Conservation (phyloP, 495 filamentous ascomycete genomes). For the Monascus purpureus region DNA sequence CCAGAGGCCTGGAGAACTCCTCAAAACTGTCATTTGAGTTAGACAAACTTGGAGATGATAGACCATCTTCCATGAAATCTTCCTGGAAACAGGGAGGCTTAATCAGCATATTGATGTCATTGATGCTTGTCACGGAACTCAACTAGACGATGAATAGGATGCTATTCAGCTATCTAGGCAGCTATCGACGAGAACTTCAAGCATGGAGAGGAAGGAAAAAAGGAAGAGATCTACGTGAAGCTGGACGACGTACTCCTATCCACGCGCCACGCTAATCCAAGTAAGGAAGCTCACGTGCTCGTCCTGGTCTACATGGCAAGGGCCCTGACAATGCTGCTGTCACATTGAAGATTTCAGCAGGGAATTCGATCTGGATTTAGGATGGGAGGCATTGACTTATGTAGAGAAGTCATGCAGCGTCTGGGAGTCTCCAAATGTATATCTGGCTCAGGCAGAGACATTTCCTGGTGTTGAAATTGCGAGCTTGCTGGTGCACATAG, state of each 20-base stretch:
- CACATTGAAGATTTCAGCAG: conserved; percentile 2
- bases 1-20: conserved; percentile 3
- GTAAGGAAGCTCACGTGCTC: no score
- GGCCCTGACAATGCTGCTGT: no score
- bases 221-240: no score
- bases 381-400: conserved; percentile 1
- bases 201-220: no score
- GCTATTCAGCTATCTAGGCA: no score
- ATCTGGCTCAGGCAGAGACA: neutral
- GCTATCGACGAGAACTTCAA: no score
- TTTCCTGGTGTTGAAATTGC: neutral
- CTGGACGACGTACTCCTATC: no score
- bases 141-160: no score
- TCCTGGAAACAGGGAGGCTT: conserved; percentile 5
- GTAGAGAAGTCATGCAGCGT: conserved; percentile 1
- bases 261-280: no score
- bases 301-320: no score
- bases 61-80: conserved; percentile 1
- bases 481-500: neutral
- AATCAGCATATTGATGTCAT: conserved; percentile 2
- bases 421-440: neutral
- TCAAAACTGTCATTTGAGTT: conserved; percentile 6
- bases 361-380: neutral
- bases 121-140: no score
- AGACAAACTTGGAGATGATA: conserved; percentile 8